Base-by-base conservation (phyloP, 2,329 filamentous ascomycete genomes). In the Rugonectria rugulosa region DNA sequence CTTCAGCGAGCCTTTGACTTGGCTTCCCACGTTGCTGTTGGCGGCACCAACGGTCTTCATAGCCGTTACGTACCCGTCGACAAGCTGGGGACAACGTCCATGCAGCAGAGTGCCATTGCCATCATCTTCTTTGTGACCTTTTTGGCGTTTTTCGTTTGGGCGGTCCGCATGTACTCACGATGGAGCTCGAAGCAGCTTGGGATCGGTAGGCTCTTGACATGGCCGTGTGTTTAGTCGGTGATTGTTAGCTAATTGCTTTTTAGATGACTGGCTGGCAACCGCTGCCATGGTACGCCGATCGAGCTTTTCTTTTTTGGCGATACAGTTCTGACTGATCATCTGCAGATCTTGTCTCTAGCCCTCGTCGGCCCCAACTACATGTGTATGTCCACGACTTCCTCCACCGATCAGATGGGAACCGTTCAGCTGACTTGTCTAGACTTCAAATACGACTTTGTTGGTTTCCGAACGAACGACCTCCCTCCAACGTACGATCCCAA, bases 201-300 rank as follows among this genome's bases (percentile, higher is more conserved):
- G 10, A 27, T 56, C 20, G 62, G 63, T 65, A 41, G 23, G 63
- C 38, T 10, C 15, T 36, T n/a, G 14, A 3, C 4, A 5, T 36
- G 14, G 6, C 6, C 17, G n/a, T n/a, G n/a, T n/a, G n/a, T n/a
- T n/a, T n/a, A n/a, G n/a, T 5, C 17, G 20, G 36, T 34, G 37
- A 9, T 21, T 24, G 15, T 36, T 17, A 17, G 32, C 32, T 48
- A 15, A 34, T 44, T 63, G 21, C 59, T 37, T 12, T 23, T 1
- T 38, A 65, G 62, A 65, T 43, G 60, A 65, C 41, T 63, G 62
- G 62, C 41, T 65, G 12, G 46, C 45, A 0, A 59, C 53, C 2
- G 34, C 20, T 9, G 62, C 62, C 8, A 65, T 63, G 63, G 57
- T 65, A 58, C 20, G 34, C 3, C 19, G 15, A 15, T 3, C 3